These are phyloP conservation scores for Syncephalastrum racemosum DNA, from an alignment of 371 early-diverging fungal species.

Conservation along the genomic window DNA sequence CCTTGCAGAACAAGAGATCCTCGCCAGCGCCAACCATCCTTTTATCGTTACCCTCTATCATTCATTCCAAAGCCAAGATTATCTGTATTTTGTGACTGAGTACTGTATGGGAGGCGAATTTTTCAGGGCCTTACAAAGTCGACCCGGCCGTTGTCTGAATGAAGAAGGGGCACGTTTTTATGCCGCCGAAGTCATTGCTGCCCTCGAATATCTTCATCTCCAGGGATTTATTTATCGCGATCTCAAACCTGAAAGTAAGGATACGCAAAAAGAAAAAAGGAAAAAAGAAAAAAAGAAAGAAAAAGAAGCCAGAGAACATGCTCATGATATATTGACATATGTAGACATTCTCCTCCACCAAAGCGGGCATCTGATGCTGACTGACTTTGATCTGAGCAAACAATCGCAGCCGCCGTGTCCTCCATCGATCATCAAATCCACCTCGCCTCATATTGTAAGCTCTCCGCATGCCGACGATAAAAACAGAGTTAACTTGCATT, in stretches of 20 bases:
- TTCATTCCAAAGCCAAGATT: conserved; percentile 92
- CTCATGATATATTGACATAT: neutral
- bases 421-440: conserved; percentile 75
- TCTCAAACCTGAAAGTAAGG: conserved; percentile 95
- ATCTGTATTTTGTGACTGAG: conserved; percentile 97
- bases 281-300: too few relatives aligned
- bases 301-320: too few relatives aligned
- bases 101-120: conserved; percentile 99
- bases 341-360: conserved; percentile 88
- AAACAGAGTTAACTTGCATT: neutral
- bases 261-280: neutral
- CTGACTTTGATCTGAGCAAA: conserved; percentile 95
- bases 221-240: conserved; percentile 96
- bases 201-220: conserved; percentile 92
- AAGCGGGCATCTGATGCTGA: conserved; percentile 94
- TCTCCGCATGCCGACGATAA: neutral
- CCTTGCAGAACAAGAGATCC: conserved; percentile 93
- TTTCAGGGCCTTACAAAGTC: conserved; percentile 78
- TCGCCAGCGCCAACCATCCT: conserved; percentile 91
- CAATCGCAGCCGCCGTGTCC: conserved; percentile 74
- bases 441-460: conserved; percentile 49
- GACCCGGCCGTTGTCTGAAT: conserved; percentile 73
- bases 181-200: conserved; percentile 91
- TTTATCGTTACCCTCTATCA: conserved; percentile 97
- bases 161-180: conserved; percentile 93